Evolutionary conservation across 441 rosid species (phyloP).

Genomic region (Jatropha multifida): DNA sequence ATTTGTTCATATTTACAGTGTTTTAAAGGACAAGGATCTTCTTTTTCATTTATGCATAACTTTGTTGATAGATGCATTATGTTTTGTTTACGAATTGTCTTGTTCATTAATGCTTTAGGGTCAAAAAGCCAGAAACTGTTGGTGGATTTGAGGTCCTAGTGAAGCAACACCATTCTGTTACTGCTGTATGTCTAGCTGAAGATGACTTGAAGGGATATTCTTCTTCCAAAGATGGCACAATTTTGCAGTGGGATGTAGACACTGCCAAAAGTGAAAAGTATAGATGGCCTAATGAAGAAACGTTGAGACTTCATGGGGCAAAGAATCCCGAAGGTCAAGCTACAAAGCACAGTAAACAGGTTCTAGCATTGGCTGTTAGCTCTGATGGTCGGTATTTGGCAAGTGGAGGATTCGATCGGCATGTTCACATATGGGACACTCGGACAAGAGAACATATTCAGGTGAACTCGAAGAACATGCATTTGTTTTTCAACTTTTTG

Average conservation of each 20-base stretch:
- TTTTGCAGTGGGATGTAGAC: constrained; percentile 84
- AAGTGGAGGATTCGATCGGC: constrained; percentile 90
- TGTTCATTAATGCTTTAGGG: constrained; percentile 43
- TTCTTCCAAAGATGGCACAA: constrained; percentile 85
- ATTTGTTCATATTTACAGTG: background rate
- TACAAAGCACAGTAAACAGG: constrained; percentile 69
- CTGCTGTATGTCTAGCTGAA: constrained; percentile 77
- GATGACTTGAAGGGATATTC: constrained; percentile 87
- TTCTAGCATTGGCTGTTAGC: constrained; percentile 85
- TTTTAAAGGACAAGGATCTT: too few species aligned
- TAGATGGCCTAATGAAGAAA: constrained; percentile 76
- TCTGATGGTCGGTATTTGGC: constrained; percentile 95
- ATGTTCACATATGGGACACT: constrained; percentile 94
- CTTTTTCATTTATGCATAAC: background rate
- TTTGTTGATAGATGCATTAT: background rate
- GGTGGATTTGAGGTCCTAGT: constrained; percentile 52
- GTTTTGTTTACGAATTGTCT: constrained; percentile 16
- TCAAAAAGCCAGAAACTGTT: constrained; percentile 56
- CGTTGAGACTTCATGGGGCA: constrained; percentile 69
- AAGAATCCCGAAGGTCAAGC: constrained; percentile 66
- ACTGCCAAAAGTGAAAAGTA: constrained; percentile 67
- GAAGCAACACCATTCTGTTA: constrained; percentile 82
- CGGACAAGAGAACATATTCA: constrained; percentile 82
- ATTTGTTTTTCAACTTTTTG: background rate
- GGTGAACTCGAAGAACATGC: constrained; percentile 36